Evolutionary conservation across 208 protist species (phyloP).

Genomic region (Acanthamoeba healyi): DNA sequence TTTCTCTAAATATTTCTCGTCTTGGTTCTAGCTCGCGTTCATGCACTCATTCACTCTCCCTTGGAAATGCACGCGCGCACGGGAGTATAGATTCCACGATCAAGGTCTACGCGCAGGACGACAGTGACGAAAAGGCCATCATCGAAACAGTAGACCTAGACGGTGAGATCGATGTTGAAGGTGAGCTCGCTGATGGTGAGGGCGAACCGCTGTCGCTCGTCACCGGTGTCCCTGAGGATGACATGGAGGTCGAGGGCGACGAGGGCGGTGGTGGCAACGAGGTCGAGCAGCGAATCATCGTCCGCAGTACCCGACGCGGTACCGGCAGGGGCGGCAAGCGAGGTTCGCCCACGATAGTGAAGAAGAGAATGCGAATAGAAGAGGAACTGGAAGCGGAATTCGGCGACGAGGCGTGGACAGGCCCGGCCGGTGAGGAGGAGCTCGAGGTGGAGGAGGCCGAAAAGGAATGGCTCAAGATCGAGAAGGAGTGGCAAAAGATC

Average conservation of each 20-base stretch:
- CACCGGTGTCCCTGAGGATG: constrained; percentile 12
- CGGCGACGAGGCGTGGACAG: constrained; percentile 22
- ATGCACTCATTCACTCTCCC: neutral
- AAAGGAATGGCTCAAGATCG: constrained; percentile 54
- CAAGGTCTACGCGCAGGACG: constrained; percentile 72
- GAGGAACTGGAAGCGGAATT: constrained; percentile 61
- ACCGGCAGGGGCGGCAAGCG: neutral
- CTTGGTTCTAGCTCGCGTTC: neutral
- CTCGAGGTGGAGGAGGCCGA: constrained; percentile 21
- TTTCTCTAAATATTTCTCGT: neutral
- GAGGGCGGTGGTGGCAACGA: neutral
- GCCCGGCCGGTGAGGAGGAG: neutral
- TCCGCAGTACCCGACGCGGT: neutral
- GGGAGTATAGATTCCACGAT: constrained; percentile 27
- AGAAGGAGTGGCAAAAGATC: constrained; percentile 75
- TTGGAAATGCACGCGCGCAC: neutral
- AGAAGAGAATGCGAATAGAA: constrained; percentile 46
- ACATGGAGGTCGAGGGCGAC: neutral
- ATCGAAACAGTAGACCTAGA: constrained; percentile 64
- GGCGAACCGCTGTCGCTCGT: neutral
- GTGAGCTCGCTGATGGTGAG: constrained; percentile 44
- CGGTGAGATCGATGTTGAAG: constrained; percentile 33
- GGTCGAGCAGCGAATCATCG: neutral
- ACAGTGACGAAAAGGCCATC: constrained; percentile 22
- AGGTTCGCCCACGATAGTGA: neutral